Evolutionary conservation across 768 basidiomycete species (phyloP).

Genomic region (Boletus rufocinnamomeus): DNA sequence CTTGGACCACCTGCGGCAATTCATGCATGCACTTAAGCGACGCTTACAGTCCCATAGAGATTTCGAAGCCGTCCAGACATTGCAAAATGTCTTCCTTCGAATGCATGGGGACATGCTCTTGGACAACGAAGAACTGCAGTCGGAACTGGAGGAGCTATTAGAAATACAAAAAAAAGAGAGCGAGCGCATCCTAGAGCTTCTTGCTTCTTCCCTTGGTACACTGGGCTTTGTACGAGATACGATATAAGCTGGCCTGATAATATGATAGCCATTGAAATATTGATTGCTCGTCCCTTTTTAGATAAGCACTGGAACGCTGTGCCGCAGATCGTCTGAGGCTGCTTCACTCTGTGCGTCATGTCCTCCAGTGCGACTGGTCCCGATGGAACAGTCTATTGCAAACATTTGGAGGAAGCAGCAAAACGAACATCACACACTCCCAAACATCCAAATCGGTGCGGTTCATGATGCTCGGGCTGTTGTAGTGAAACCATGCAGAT

Average conservation of each 20-base stretch:
- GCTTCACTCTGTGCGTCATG: conserved; percentile 15
- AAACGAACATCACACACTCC: conserved; percentile 37
- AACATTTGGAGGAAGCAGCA: conserved; percentile 36
- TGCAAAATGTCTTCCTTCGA: conserved; percentile 81
- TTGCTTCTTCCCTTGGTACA: conserved; percentile 73
- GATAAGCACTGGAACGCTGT: conserved; percentile 20
- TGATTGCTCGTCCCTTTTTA: conserved; percentile 13
- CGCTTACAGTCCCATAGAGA: conserved; percentile 81
- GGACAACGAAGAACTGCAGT: conserved; percentile 63
- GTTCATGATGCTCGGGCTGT: conserved; percentile 1
- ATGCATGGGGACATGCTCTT: conserved; percentile 83
- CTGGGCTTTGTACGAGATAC: conserved; percentile 75
- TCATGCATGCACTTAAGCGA: conserved; percentile 71
- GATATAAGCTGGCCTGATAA: conserved; percentile 36
- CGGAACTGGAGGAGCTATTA: conserved; percentile 57
- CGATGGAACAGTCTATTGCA: conserved; percentile 42
- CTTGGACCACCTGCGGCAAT: conserved; percentile 60
- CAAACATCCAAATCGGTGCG: conserved; percentile 42
- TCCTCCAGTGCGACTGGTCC: conserved; percentile 20
- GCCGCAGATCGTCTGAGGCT: neutral
- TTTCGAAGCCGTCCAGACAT: conserved; percentile 93
- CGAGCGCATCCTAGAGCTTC: conserved; percentile 70
- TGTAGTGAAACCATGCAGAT: neutral
- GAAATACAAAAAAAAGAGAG: conserved; percentile 76
- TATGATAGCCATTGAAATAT: neutral